Percentiles rank a stretch among this genome's conserved stretches.
phyloP scores from a whole-genome alignment of 495 filamentous ascomycete species.

The Trichoderma orchidacearum region DNA sequence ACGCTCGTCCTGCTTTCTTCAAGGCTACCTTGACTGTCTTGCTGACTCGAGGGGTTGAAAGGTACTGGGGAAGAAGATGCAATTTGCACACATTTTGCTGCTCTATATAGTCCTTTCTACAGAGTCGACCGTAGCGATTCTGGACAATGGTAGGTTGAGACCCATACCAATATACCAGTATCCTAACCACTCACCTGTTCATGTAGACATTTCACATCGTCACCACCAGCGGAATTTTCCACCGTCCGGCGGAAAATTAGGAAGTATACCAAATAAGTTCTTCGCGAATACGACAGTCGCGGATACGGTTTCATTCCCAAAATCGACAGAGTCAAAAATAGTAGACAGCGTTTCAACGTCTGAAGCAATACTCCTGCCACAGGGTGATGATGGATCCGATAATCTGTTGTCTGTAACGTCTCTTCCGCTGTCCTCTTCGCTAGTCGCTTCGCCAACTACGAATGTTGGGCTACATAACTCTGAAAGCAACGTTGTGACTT shows the following conservation, averaged over 20 bases:
- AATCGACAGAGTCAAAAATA: background rate
- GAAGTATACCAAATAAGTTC: background rate
- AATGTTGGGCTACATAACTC: background rate
- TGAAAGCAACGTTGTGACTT: background rate
- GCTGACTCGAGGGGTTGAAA: background rate
- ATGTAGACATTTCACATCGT: background rate
- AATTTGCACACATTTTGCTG: background rate
- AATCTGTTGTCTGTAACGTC: background rate
- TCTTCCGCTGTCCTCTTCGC: background rate
- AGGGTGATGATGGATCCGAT: background rate
- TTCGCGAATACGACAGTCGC: background rate
- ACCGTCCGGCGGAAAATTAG: background rate
- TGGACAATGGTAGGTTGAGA: background rate
- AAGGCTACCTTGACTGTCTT: background rate
- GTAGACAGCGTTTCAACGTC: background rate
- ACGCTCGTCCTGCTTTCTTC: background rate
- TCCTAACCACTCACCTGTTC: background rate
- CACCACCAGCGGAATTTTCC: background rate
- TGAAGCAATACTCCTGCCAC: background rate
- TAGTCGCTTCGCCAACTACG: background rate
- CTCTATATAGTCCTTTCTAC: background rate
- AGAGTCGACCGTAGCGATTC: background rate
- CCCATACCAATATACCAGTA: too few relatives aligned
- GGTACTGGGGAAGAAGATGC: background rate
- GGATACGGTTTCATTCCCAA: background rate